phyloP scores from a whole-genome alignment of 2,329 filamentous ascomycete species.

The Monosporascus ibericus region DNA sequence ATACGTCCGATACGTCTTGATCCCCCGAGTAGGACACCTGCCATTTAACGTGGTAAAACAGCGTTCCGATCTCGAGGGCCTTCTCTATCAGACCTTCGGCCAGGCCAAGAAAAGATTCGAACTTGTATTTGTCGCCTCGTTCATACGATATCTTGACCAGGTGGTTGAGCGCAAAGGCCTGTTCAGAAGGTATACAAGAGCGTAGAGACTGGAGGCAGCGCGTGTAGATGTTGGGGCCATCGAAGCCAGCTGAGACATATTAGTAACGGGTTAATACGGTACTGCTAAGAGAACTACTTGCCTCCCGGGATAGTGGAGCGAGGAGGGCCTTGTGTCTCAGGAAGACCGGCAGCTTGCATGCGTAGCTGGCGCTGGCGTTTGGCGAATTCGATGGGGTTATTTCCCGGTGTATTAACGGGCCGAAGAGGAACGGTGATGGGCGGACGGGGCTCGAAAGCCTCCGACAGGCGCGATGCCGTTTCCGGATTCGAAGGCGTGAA shows the following conservation, averaged over 20 bases:
- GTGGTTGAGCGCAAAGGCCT: conserved; percentile 90
- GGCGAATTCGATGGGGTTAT: conserved; percentile 63
- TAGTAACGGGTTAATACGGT: conserved; percentile 8
- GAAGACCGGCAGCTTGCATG: conserved; percentile 27
- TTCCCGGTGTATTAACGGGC: conserved; percentile 68
- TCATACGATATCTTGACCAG: conserved; percentile 94
- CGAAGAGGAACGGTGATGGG: conserved; percentile 61
- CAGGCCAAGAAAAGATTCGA: conserved; percentile 83
- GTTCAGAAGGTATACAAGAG: conserved; percentile 72
- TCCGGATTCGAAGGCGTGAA: conserved; percentile 52
- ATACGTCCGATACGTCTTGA: conserved; percentile 48
- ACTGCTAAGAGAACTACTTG: conserved; percentile 33
- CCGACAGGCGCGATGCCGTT: conserved; percentile 52
- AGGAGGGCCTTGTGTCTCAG: conserved; percentile 35
- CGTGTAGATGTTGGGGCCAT: conserved; percentile 85
- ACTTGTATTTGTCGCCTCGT: conserved; percentile 90
- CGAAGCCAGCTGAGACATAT: conserved; percentile 45
- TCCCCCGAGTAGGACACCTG: conserved; percentile 60
- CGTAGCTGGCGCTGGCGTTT: conserved; percentile 44
- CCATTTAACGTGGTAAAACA: conserved; percentile 83
- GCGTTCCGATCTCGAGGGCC: conserved; percentile 66
- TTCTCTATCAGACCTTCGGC: conserved; percentile 86
- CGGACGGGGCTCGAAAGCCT: conserved; percentile 63
- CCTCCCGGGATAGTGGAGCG: conserved; percentile 57
- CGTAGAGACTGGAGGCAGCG: conserved; percentile 79